Percentiles rank a stretch among this genome's conserved stretches.
Conservation (phyloP, 1,139 yeast species). For the Suhomyces anneliseae region DNA sequence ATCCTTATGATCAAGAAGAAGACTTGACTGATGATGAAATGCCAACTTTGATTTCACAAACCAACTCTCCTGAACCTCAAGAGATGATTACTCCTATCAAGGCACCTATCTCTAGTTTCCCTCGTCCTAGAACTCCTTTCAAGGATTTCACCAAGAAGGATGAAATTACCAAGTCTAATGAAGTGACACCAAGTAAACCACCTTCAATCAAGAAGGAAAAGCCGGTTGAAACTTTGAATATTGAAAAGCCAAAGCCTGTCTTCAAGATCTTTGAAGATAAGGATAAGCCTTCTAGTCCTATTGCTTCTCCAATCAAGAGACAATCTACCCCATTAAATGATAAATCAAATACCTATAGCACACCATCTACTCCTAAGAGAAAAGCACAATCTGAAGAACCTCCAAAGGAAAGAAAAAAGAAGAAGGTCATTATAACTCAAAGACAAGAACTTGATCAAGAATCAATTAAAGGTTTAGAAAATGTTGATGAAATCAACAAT, state of each 20-base stretch:
- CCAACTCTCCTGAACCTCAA: slow-evolving; percentile 3
- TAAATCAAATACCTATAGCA: slow-evolving; percentile 23
- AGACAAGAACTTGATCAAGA: slow-evolving; percentile 25
- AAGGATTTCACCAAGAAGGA: slow-evolving; percentile 7
- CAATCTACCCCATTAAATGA: slow-evolving; percentile 26
- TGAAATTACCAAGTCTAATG: slow-evolving; percentile 6
- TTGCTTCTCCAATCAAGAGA: slow-evolving; percentile 11
- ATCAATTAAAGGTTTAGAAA: slow-evolving; percentile 34
- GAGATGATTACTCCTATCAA: slow-evolving; percentile 8
- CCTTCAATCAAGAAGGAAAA: slow-evolving; percentile 2
- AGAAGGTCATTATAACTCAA: slow-evolving; percentile 13
- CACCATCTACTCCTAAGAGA: slow-evolving; percentile 19
- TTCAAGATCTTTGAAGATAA: slow-evolving; percentile 18
- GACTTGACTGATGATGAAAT: slow-evolving; percentile 44
- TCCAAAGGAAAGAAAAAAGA: slow-evolving; percentile 16
- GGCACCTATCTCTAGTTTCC: slow-evolving; percentile 6
- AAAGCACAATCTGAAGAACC: slow-evolving; percentile 36
- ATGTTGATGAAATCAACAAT: slow-evolving; percentile 55
- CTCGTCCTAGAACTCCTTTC: slow-evolving; percentile 14
- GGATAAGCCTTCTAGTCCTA: slow-evolving; percentile 1
- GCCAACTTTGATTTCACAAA: slow-evolving; percentile 22
- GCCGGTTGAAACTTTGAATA: not conserved
- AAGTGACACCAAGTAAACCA: slow-evolving; percentile 17
- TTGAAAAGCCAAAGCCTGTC: not conserved
- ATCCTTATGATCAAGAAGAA: slow-evolving; percentile 47